Percentiles rank a stretch among this genome's conserved stretches.
Evolutionary conservation across 2,329 filamentous ascomycete genomes (phyloP).

Genomic region (Meredithiella fracta): DNA sequence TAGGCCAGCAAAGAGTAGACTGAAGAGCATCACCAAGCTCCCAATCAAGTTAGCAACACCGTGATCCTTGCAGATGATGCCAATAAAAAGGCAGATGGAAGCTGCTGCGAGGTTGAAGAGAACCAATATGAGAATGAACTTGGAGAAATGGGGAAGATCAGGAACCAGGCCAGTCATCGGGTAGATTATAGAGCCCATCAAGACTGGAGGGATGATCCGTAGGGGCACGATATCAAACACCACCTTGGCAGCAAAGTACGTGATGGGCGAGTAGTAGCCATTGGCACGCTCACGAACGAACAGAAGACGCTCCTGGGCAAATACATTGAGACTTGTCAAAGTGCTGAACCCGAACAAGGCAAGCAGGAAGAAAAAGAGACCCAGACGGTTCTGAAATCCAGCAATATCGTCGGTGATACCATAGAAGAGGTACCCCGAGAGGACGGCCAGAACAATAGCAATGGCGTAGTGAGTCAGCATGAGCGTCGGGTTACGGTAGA

Average conservation of each 20-base stretch:
- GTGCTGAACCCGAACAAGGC: conserved; percentile 95
- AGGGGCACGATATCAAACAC: conserved; percentile 93
- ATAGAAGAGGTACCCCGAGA: conserved; percentile 92
- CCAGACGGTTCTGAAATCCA: conserved; percentile 93
- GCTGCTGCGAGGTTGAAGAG: conserved; percentile 93
- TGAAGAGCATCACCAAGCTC: conserved; percentile 94
- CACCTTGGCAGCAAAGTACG: conserved; percentile 92
- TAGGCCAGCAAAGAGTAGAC: conserved; percentile 81
- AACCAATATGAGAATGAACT: conserved; percentile 80
- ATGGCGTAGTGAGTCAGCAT: conserved; percentile 99
- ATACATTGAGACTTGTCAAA: conserved; percentile 81
- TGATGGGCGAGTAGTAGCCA: conserved; percentile 85
- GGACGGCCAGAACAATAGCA: conserved; percentile 80
- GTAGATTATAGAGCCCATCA: conserved; percentile 92
- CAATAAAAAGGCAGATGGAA: conserved; percentile 87
- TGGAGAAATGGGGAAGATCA: conserved; percentile 67
- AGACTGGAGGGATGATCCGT: conserved; percentile 81
- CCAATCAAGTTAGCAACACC: conserved; percentile 88
- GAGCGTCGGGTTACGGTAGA: conserved; percentile 92
- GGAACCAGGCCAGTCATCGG: conserved; percentile 91
- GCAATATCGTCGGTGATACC: conserved; percentile 90
- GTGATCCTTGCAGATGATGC: conserved; percentile 81
- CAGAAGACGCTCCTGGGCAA: conserved; percentile 74
- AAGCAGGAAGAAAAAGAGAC: conserved; percentile 93
- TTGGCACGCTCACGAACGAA: conserved; percentile 92